These are phyloP conservation scores for Pythium utonaiense DNA, from an alignment of 352 stramenopile genomes.

Conservation along the genomic window DNA sequence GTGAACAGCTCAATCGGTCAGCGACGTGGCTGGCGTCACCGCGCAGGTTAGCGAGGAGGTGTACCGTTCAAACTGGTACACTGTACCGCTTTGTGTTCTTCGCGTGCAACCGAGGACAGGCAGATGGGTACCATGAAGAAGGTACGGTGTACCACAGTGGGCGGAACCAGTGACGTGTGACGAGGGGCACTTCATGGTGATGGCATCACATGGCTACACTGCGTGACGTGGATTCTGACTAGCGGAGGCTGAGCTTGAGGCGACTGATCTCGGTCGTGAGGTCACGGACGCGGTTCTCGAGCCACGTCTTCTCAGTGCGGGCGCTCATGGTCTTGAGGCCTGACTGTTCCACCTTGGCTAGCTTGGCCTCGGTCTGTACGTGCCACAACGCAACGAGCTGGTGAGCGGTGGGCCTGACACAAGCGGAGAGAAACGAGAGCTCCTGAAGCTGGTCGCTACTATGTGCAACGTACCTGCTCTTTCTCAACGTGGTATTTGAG, in stretches of 20 bases:
- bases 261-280: conserved; percentile 31
- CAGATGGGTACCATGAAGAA: conserved; percentile 8
- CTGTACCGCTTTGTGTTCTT: not conserved
- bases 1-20: conserved; percentile 6
- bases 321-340: conserved; percentile 41
- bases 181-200: not conserved
- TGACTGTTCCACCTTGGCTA: conserved; percentile 39
- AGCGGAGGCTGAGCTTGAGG: conserved; percentile 34
- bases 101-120: not conserved
- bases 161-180: not conserved
- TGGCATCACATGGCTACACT: conserved; percentile 25
- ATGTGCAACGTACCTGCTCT: conserved; percentile 32
- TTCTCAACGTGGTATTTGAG: conserved; percentile 46
- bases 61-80: not conserved
- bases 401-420: too few relatives aligned
- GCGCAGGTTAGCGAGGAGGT: not conserved
- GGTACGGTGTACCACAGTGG: conserved; percentile 20
- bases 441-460: too few relatives aligned
- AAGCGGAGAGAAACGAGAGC: too few relatives aligned
- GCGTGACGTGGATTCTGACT: conserved; percentile 2
- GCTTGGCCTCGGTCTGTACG: conserved; percentile 33
- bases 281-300: conserved; percentile 28
- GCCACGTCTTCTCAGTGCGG: conserved; percentile 31
- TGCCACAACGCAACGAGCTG: not conserved
- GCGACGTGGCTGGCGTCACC: conserved; percentile 6